Evolutionary conservation across 1,139 yeast species (phyloP).

Genomic region (Magnusiomyces paraingens): DNA sequence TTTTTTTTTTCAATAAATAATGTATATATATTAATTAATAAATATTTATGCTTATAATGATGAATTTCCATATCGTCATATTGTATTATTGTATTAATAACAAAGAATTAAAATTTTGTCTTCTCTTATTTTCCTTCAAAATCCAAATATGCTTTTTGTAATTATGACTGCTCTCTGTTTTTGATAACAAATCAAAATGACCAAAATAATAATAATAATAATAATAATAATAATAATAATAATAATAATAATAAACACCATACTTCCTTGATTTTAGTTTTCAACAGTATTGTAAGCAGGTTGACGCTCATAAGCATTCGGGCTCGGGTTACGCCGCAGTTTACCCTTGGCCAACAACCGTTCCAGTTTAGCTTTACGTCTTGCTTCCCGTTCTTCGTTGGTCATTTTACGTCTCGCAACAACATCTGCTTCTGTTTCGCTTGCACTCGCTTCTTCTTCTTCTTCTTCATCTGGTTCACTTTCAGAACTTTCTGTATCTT

Average conservation of each 20-base stretch:
- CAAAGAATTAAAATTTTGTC: no score
- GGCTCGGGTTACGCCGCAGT: conserved; percentile 18
- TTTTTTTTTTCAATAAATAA: no score
- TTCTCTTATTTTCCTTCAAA: no score
- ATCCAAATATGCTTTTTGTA: no score
- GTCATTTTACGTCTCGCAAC: neutral
- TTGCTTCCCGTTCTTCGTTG: neutral
- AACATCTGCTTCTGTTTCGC: neutral
- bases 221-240: no score
- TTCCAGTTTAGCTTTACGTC: conserved; percentile 1
- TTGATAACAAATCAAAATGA: no score
- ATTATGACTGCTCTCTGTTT: no score
- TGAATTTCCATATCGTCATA: no score
- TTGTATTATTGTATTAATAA: no score
- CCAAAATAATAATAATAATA: neutral
- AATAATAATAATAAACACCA: no score
- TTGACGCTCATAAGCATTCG: conserved; percentile 37
- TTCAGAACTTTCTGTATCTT: conserved; percentile 13
- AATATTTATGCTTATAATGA: no score
- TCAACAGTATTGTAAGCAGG: conserved; percentile 22
- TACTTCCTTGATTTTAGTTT: conserved; percentile 1
- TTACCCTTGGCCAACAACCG: conserved; percentile 4
- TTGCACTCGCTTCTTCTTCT: neutral
- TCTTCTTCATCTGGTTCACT: neutral
- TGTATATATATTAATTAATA: no score